These are phyloP conservation scores for Globisporangium iwayamae DNA, from an alignment of 352 stramenopile species.

Conservation along the genomic window DNA sequence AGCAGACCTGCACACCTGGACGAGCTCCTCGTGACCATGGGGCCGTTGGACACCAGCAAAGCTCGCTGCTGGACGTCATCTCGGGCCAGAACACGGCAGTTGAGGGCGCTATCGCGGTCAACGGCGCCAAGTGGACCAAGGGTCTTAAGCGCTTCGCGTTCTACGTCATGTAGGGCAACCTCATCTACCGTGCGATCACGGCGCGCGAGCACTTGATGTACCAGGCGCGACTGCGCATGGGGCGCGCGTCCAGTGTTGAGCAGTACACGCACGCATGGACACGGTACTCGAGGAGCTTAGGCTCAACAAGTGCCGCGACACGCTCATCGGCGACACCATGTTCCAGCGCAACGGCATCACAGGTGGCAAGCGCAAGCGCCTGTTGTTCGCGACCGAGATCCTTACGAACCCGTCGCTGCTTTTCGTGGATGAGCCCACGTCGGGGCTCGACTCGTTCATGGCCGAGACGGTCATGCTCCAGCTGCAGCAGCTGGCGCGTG, in stretches of 20 bases:
- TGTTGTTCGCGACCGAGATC: slow-evolving; percentile 73
- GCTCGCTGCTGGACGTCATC: too few relatives aligned
- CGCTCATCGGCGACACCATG: slow-evolving; percentile 41
- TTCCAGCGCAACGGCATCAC: slow-evolving; percentile 40
- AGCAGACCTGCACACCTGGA: too few relatives aligned
- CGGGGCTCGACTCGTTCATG: slow-evolving; percentile 58
- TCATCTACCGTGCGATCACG: too few relatives aligned
- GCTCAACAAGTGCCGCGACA: slow-evolving; percentile 46
- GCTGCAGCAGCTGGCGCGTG: slow-evolving; percentile 60
- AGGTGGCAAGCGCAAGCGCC: slow-evolving; percentile 73
- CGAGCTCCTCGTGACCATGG: too few relatives aligned
- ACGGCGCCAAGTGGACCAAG: too few relatives aligned
- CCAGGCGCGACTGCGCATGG: slow-evolving; percentile 73
- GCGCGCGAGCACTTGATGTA: slow-evolving; percentile 28
- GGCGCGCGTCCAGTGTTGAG: slow-evolving; percentile 24
- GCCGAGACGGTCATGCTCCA: slow-evolving; percentile 46
- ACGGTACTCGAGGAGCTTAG: slow-evolving; percentile 52
- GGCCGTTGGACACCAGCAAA: too few relatives aligned
- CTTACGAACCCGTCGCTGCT: slow-evolving; percentile 76
- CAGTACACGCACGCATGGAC: slow-evolving; percentile 37
- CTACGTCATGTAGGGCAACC: too few relatives aligned
- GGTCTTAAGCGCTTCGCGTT: too few relatives aligned
- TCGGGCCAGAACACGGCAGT: too few relatives aligned
- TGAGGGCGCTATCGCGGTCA: too few relatives aligned
- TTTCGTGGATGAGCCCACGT: slow-evolving; percentile 85